Percentiles rank a stretch among this genome's conserved stretches.
Evolutionary conservation across 495 filamentous ascomycete species (phyloP).

Genomic region (Jackrogersella minutella): DNA sequence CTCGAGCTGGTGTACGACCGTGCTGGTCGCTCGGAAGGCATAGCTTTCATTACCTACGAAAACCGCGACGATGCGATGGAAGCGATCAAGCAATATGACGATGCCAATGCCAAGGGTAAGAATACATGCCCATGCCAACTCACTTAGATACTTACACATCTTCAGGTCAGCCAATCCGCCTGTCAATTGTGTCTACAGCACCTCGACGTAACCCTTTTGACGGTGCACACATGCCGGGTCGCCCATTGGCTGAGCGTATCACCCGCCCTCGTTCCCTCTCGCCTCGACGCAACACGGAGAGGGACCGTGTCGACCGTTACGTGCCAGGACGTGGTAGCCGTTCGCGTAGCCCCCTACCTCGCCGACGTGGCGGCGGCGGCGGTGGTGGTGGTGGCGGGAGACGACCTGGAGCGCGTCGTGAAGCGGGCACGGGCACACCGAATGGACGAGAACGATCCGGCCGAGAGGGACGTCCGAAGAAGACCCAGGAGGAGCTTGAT

Average conservation of each 20-base stretch:
- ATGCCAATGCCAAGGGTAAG: conserved; percentile 85
- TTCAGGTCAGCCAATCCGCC: conserved; percentile 79
- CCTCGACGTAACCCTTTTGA: conserved; percentile 64
- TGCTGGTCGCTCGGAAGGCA: conserved; percentile 86
- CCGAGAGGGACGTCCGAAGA: conserved; percentile 71
- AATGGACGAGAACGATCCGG: conserved; percentile 47
- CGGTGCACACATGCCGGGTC: conserved; percentile 61
- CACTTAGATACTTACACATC: too few species aligned
- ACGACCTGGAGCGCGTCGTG: conserved; percentile 60
- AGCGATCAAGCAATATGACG: conserved; percentile 84
- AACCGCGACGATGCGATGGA: conserved; percentile 70
- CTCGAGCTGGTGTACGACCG: conserved; percentile 85
- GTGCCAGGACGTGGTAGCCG: conserved; percentile 68
- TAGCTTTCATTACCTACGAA: conserved; percentile 84
- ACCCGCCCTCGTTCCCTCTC: conserved; percentile 62
- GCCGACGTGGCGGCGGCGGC: conserved; percentile 48
- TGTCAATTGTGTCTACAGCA: conserved; percentile 69
- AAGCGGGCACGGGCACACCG: conserved; percentile 49
- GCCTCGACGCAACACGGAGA: conserved; percentile 66
- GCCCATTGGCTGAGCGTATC: conserved; percentile 79
- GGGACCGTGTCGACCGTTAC: conserved; percentile 85
- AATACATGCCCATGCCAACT: not conserved
- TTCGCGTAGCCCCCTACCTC: conserved; percentile 57
- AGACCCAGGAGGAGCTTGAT: conserved; percentile 92
- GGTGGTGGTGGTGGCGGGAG: conserved; percentile 45